Conservation (phyloP, 495 filamentous ascomycete genomes). For the Entonaema liquescens region DNA sequence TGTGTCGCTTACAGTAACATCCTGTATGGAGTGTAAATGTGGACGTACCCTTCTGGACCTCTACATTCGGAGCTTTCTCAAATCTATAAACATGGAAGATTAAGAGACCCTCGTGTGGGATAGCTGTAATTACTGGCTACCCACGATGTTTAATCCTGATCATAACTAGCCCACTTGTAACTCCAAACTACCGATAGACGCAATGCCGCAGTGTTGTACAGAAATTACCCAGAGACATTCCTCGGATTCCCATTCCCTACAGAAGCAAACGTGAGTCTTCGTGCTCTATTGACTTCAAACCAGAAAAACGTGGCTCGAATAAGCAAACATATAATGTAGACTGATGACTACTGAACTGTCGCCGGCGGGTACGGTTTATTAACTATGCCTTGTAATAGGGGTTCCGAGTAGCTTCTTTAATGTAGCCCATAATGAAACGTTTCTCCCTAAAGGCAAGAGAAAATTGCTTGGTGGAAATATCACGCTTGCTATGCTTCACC, state of each 20-base stretch:
- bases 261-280: constrained; percentile 34
- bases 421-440: background rate
- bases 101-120: background rate
- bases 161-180: constrained; percentile 33
- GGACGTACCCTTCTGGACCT: background rate
- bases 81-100: background rate
- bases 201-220: constrained; percentile 34
- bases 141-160: constrained; percentile 26
- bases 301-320: constrained; percentile 22
- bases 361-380: background rate
- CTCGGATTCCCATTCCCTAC: constrained; percentile 11
- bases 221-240: constrained; percentile 6
- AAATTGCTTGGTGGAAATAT: no score
- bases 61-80: background rate
- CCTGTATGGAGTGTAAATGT: background rate
- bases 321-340: constrained; percentile 8
- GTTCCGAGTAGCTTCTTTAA: background rate
- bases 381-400: constrained; percentile 4
- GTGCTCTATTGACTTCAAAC: constrained; percentile 29
- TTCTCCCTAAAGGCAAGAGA: background rate
- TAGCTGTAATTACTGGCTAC: constrained; percentile 18
- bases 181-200: constrained; percentile 36
- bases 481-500: constrained; percentile 45
- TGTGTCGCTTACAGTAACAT: background rate
- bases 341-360: background rate